A percentile compares a stretch with the other conserved stretches of the same genome.
Evolutionary conservation across 805 yeast species (phyloP).

Genomic region (Lipomyces orientalis): DNA sequence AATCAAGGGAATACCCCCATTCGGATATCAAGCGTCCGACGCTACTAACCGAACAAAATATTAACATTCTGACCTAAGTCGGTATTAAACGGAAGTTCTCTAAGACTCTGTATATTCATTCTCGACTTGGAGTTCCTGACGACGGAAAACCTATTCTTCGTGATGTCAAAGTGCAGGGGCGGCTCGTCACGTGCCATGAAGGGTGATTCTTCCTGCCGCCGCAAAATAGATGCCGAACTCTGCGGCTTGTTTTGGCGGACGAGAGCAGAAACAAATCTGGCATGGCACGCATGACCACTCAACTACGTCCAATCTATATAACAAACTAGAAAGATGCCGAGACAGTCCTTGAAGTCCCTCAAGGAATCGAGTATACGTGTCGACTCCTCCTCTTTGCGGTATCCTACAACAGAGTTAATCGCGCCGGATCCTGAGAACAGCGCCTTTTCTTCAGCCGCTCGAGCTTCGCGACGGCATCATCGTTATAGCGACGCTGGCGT

Average conservation of each 20-base stretch:
- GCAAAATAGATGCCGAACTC: no score
- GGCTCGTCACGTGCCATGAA: neutral
- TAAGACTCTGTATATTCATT: no score
- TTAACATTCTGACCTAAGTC: no score
- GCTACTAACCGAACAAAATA: no score
- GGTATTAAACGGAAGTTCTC: no score
- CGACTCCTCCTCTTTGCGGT: constrained; percentile 21
- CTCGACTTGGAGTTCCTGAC: no score
- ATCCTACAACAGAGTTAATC: constrained; percentile 23
- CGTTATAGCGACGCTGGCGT: constrained; percentile 7
- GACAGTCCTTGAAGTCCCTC: constrained; percentile 17
- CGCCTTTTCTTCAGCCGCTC: neutral
- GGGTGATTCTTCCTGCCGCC: neutral
- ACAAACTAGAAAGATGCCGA: constrained; percentile 12
- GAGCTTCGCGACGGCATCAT: neutral
- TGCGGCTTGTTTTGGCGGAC: neutral
- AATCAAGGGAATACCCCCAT: no score
- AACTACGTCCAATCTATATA: neutral
- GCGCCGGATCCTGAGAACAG: constrained; percentile 24
- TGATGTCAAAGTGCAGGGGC: no score
- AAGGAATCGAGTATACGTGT: constrained; percentile 26
- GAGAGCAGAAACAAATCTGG: neutral
- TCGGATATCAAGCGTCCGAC: no score
- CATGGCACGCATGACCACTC: neutral
- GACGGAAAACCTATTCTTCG: no score